Conservation (phyloP, 805 yeast species). For the Kodamaea kaohsiungensis region DNA sequence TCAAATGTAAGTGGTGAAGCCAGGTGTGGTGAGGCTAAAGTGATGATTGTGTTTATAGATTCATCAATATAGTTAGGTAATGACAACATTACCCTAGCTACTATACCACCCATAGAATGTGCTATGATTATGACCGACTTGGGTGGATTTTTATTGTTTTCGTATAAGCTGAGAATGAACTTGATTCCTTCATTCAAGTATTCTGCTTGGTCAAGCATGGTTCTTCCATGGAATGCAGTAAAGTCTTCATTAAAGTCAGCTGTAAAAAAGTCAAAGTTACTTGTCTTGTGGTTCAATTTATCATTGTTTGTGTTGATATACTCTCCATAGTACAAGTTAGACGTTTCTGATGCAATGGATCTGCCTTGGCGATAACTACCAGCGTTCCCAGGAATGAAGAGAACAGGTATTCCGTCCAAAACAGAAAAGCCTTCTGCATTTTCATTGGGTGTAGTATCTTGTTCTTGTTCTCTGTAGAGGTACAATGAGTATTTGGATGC, state of each 20-base stretch:
- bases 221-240: slow-evolving; percentile 94
- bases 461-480: slow-evolving; percentile 81
- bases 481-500: slow-evolving; percentile 85
- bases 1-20: slow-evolving; percentile 93
- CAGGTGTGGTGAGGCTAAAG: slow-evolving; percentile 89
- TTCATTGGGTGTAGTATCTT: slow-evolving; percentile 54
- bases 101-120: slow-evolving; percentile 98
- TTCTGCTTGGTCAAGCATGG: slow-evolving; percentile 91
- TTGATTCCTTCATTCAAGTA: slow-evolving; percentile 84
- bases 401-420: slow-evolving; percentile 76
- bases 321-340: slow-evolving; percentile 51
- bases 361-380: slow-evolving; percentile 90
- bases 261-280: slow-evolving; percentile 77
- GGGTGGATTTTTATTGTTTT: slow-evolving; percentile 46
- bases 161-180: slow-evolving; percentile 72
- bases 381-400: slow-evolving; percentile 97
- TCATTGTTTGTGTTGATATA: slow-evolving; percentile 12
- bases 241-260: slow-evolving; percentile 96
- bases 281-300: slow-evolving; percentile 22
- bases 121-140: slow-evolving; percentile 76
- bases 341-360: slow-evolving; percentile 83
- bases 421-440: slow-evolving; percentile 26
- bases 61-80: slow-evolving; percentile 69
- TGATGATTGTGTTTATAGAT: slow-evolving; percentile 80
- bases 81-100: slow-evolving; percentile 80